Evolutionary conservation across 2,329 filamentous ascomycete species (phyloP), one percentile per base, ranked within the genome.

Genomic region (Aspergillus texensis): DNA sequence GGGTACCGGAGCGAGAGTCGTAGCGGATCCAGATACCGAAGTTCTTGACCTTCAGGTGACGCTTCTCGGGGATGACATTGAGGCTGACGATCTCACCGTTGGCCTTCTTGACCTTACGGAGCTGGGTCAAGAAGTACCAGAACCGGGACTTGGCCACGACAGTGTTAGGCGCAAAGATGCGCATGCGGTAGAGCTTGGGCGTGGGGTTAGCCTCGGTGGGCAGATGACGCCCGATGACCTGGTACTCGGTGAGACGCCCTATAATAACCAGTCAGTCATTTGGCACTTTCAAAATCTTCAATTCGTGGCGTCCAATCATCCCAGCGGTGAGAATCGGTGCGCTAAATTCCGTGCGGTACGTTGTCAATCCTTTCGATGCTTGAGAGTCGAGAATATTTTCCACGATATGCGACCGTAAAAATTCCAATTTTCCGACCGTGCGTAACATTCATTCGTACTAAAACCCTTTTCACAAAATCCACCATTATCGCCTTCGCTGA

Each of bases 181-280:
- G 94, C 95, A 99, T 99, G 85, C 95, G 94, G 91, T 98, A 99
- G 84, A 99, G 91, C 87, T 95, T 94, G 78, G 95, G 95, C 79
- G 92, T 93, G 79, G 94, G 93, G 89, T 97, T 96, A 82, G 91
- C 88, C 88, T 99, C 95, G 80, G 91, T 92, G 85, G 95, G 95
- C 91, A 99, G 85, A 86, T 97, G 94, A 85, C 96, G 94, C 87
- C 96, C 95, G 82, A 99, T 97, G 88, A 99, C 94, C 90, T 98
- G 95, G 90, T 97, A 99, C 90, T 99, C 95, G 84, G 93, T 92
- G 87, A 99, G 94, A 89, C 95, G 95, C 93, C 94, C 95, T 99
- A 69, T 52, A 8, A 30, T 67, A 68, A 71, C 70, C 68, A 72
- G 73, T 79, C 71, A 79, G 75, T 71, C 56, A 72, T 62, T 61